Base-by-base conservation (phyloP, 768 basidiomycete genomes). In the Pisolithus marmoratus region DNA sequence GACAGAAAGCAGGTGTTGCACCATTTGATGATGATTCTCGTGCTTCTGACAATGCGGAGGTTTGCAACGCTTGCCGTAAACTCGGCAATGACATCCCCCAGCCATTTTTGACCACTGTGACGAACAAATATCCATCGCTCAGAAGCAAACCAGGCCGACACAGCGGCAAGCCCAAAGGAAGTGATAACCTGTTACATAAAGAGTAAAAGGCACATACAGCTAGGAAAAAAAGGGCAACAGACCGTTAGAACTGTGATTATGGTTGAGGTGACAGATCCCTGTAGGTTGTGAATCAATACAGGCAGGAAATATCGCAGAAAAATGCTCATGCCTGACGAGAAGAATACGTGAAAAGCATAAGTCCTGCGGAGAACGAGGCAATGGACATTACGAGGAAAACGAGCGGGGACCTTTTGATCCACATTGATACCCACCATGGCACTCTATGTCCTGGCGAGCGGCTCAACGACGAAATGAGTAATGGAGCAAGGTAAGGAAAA, bases 321-420 rank as follows among this genome's bases (percentile, higher is more conserved):
- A 53, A 17, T 29, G 24, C 12, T 54, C 75, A 40, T 65, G 83
- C 86, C 75, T 87, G 85, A 7, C 67, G 55, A n/a, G 88, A 87
- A 2, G 88, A 81, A 62, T 89, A 90, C 14, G 86, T 77, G 61
- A 90, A 90, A 42, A 84, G 78, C 60, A 85, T 83, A 17, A 90
- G 74, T 14, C 88, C 88, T 41, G 86, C 76, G 1, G 85, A 90
- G 68, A 91, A 91, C 66, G 84, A 86, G 38, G 86, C 85, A 42
- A 90, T 87, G 48, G 89, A 87, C 64, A 90, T 74, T 53, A 90
- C 87, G 42, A 90, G 79, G 70, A 90, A 89, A 54, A 90, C 85
- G 29, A 91, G 74, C 15, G 88, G 88, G 5, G 87, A 87, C 34
- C 87, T 74, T 63, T 90, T 90, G 70, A 90, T 90, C 88, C 87